These are phyloP conservation scores for Venturia effusa DNA, from an alignment of 2,329 filamentous ascomycete species.

Conservation along the genomic window DNA sequence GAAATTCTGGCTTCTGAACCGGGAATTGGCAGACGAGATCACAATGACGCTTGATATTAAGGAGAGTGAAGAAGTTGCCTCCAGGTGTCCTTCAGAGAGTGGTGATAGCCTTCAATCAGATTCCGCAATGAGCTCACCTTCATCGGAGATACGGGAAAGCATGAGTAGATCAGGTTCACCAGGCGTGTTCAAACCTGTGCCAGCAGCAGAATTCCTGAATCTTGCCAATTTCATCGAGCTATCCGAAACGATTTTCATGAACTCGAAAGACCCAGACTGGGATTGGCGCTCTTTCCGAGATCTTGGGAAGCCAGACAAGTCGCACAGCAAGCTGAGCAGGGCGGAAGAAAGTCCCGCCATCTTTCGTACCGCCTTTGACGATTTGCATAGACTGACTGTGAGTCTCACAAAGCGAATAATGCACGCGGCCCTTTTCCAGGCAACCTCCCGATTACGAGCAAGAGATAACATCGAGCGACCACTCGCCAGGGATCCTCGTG, in stretches of 20 bases:
- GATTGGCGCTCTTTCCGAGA: constrained; percentile 15
- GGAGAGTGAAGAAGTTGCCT: background rate
- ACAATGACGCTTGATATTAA: background rate
- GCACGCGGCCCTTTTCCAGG: constrained; percentile 57
- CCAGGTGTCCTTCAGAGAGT: background rate
- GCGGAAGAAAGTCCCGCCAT: constrained; percentile 51
- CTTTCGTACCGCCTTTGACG: constrained; percentile 62
- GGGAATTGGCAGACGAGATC: constrained; percentile 22
- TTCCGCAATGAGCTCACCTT: background rate
- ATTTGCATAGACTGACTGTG: constrained; percentile 59
- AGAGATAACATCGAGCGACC: constrained; percentile 21
- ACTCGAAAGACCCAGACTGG: constrained; percentile 14
- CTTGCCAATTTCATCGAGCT: constrained; percentile 21
- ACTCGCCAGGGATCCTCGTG: constrained; percentile 20
- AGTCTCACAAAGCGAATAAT: constrained; percentile 61
- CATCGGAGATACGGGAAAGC: background rate
- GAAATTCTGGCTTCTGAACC: constrained; percentile 53
- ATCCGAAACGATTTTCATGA: constrained; percentile 27
- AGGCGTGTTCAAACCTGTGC: constrained; percentile 21
- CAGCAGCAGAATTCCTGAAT: constrained; percentile 23
- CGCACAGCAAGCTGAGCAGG: constrained; percentile 57
- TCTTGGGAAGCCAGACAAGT: constrained; percentile 33
- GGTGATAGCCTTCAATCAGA: background rate
- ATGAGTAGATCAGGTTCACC: background rate
- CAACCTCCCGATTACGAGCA: constrained; percentile 56